Conservation (phyloP, 495 filamentous ascomycete genomes). For the Parathielavia appendiculata region DNA sequence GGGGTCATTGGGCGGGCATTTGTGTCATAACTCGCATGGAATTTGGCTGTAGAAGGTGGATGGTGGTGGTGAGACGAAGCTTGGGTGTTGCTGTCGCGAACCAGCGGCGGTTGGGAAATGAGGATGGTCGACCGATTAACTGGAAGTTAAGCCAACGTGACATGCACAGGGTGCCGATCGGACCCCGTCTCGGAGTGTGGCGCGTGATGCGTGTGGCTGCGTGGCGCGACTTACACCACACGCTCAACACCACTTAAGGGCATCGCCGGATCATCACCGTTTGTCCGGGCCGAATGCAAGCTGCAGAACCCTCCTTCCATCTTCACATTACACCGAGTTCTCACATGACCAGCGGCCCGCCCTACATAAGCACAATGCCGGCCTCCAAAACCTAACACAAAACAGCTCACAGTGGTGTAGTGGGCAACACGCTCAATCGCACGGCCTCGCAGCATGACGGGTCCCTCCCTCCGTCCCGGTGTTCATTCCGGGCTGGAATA, state of each 20-base stretch:
- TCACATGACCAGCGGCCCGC: background rate
- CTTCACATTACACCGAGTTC: too few relatives aligned
- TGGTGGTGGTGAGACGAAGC: background rate
- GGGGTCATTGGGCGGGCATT: conserved; percentile 27
- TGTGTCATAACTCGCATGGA: background rate
- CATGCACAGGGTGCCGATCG: too few relatives aligned
- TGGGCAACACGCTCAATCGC: background rate
- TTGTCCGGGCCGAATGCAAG: too few relatives aligned
- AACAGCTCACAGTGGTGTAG: conserved; percentile 1
- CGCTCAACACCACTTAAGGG: background rate
- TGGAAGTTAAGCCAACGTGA: too few relatives aligned
- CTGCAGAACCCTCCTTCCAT: too few relatives aligned
- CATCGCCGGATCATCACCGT: background rate
- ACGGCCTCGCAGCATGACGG: background rate
- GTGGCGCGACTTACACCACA: conserved; percentile 8
- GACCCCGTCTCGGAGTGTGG: background rate
- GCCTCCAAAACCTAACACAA: too few relatives aligned
- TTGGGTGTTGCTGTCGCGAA: background rate
- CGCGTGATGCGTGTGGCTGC: background rate
- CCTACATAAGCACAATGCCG: too few relatives aligned
- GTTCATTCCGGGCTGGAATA: too few relatives aligned
- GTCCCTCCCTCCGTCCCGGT: too few relatives aligned
- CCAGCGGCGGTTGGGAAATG: background rate
- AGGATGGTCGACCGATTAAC: too few relatives aligned
- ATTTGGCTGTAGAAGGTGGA: background rate